Conservation (phyloP, 768 basidiomycete species). For the Tylopilus vinaceipallidus region DNA sequence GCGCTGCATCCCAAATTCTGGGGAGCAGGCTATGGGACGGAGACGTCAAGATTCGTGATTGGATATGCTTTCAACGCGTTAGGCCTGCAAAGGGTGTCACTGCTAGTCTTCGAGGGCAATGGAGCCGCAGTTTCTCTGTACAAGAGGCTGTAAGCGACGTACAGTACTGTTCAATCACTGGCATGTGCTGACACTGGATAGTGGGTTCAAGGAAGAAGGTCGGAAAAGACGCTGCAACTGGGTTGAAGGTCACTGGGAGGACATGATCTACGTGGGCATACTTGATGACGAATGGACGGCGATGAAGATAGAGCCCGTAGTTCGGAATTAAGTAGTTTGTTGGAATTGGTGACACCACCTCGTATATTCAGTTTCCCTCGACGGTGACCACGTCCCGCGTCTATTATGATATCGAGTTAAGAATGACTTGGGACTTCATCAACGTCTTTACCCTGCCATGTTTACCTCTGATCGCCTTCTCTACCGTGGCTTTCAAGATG, state of each 20-base stretch:
- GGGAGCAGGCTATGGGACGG: slow-evolving; percentile 25
- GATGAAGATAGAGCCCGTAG: not conserved
- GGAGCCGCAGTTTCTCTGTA: slow-evolving; percentile 19
- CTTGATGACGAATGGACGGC: slow-evolving; percentile 32
- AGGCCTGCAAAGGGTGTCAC: slow-evolving; percentile 28
- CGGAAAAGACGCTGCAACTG: slow-evolving; percentile 29
- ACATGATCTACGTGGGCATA: slow-evolving; percentile 30
- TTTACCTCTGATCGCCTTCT: slow-evolving; percentile 9
- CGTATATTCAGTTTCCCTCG: no score
- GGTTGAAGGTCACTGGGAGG: slow-evolving; percentile 32
- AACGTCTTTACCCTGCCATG: slow-evolving; percentile 3
- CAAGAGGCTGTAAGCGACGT: slow-evolving; percentile 26
- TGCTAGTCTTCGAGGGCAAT: slow-evolving; percentile 17
- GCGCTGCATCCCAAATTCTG: slow-evolving; percentile 22
- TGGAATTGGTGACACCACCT: no score
- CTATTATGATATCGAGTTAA: not conserved
- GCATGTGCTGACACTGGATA: slow-evolving; percentile 7
- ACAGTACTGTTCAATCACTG: not conserved
- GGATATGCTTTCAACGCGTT: slow-evolving; percentile 24
- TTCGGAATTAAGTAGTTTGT: no score
- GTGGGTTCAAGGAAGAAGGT: slow-evolving; percentile 34
- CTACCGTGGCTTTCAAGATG: slow-evolving; percentile 9
- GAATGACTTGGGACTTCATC: no score
- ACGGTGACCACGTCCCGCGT: not conserved
- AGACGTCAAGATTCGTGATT: slow-evolving; percentile 15